Evolutionary conservation across 805 yeast species (phyloP), one percentile per base, ranked within the genome.

Genomic region (Zygosaccharomyces rouxii): DNA sequence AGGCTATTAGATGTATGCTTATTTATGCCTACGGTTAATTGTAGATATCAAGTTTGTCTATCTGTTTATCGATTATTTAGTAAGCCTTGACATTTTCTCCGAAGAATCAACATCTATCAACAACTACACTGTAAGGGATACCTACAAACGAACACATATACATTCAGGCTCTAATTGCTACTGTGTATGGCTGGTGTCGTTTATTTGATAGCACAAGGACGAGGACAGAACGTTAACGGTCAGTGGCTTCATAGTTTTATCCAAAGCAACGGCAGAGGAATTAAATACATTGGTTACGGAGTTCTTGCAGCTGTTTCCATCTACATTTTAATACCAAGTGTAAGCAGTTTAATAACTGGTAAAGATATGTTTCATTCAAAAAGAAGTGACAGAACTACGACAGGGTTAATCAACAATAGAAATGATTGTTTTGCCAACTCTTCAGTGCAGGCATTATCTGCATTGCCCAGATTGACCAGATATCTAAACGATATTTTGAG

Each of bases 391-490:
- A 83, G 78, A 55, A 72, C 79, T 59, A 84, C 96, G 9, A 88
- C 94, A 0, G 97, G 97, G 2, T 71, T 92, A 39, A 75, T 83
- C 55, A 94, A 92, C 65, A 73, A 83, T 54, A 78, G 90, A 51
- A 87, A 88, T 55, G 97, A 89, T 64, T 92, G 99, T 66, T 92
- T 88, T 70, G 96, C 96, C 52, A 92, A 94, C 61, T 79, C 95
- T 6, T 82, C 90, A 0, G 60, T 94, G 16, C 99, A 92, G 64
- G 94, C 90, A 0, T 74, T 86, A 47, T 77, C 83, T 14, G 69
- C 89, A 0, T 62, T 84, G 14, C 83, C 86, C 0, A 75, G 76
- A 0, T 60, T 86, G 42, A 78, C 83, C 31, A 70, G 67, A 3
- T 86, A 86, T 56, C 63, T 86, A 51, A 81, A 65, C 44, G 68